Evolutionary conservation across 169 alveolate species (phyloP).

Genomic region (Miamiensis avidus): DNA sequence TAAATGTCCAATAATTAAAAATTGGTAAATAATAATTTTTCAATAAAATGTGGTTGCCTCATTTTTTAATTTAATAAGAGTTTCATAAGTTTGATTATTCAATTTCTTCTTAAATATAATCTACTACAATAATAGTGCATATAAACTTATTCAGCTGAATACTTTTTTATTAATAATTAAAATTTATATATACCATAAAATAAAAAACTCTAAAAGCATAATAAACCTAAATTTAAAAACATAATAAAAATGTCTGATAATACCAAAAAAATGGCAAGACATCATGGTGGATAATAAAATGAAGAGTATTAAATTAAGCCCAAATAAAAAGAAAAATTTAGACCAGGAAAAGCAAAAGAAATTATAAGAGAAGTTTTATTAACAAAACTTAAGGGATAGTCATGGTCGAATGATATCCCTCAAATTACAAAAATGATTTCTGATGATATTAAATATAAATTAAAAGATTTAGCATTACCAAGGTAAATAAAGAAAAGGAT

Average conservation of each 20-base stretch:
- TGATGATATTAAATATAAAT: constrained; percentile 42
- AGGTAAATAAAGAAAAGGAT: neutral
- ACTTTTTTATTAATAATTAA: no score
- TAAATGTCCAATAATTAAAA: no score
- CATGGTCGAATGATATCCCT: constrained; percentile 35
- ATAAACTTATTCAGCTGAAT: no score
- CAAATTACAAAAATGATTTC: constrained; percentile 33
- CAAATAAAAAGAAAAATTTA: constrained; percentile 44
- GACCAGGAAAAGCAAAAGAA: constrained; percentile 41
- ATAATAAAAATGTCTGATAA: neutral
- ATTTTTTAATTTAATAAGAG: no score
- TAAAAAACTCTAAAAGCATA: no score
- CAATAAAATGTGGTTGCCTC: no score
- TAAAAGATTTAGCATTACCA: constrained; percentile 21
- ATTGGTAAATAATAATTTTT: no score
- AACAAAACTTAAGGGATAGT: constrained; percentile 22
- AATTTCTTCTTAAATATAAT: no score
- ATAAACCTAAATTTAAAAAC: no score
- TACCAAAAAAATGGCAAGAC: neutral
- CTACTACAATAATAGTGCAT: no score
- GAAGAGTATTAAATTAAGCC: constrained; percentile 44
- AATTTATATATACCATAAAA: no score
- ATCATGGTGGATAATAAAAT: neutral
- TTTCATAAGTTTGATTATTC: no score
- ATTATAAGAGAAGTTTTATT: constrained; percentile 34